Percentiles rank a stretch among this genome's conserved stretches.
Evolutionary conservation across 495 filamentous ascomycete genomes (phyloP).

Genomic region (Sporormia fimetaria): DNA sequence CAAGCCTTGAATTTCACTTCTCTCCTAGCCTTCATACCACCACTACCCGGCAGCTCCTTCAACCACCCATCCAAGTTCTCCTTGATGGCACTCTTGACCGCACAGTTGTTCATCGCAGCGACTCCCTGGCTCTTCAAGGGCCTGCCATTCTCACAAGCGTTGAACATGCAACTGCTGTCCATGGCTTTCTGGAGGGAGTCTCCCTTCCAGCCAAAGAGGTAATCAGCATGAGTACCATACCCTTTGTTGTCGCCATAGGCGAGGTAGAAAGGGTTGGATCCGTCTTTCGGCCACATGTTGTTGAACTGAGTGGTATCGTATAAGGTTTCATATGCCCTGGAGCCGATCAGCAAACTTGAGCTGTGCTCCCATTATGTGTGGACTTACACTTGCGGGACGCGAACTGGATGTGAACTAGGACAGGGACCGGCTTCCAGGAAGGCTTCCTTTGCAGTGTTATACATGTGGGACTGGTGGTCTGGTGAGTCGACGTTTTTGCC

Average conservation of each 20-base stretch:
- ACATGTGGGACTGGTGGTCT: slow-evolving; percentile 21
- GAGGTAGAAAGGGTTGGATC: slow-evolving; percentile 11
- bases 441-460: slow-evolving; percentile 9
- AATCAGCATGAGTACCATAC: slow-evolving; percentile 23
- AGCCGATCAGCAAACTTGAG: too few relatives aligned
- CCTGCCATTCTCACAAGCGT: slow-evolving; percentile 13
- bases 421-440: slow-evolving; percentile 11
- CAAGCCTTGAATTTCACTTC: too few relatives aligned
- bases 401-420: slow-evolving; percentile 14
- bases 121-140: slow-evolving; percentile 20
- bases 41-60: slow-evolving; percentile 10
- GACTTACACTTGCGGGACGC: slow-evolving; percentile 20
- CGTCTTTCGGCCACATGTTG: slow-evolving; percentile 19
- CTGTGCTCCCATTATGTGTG: too few relatives aligned
- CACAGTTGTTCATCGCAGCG: slow-evolving; percentile 17
- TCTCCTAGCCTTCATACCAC: too few relatives aligned
- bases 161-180: slow-evolving; percentile 21
- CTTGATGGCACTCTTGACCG: slow-evolving; percentile 9
- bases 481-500: slow-evolving; percentile 19
- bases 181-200: slow-evolving; percentile 16
- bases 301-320: slow-evolving; percentile 20
- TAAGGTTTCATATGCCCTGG: slow-evolving; percentile 22
- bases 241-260: slow-evolving; percentile 18
- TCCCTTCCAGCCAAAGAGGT: slow-evolving; percentile 23
- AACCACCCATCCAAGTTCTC: slow-evolving; percentile 20